Conservation (phyloP, 2,329 filamentous ascomycete species). For the Didymellaceae sp. region DNA sequence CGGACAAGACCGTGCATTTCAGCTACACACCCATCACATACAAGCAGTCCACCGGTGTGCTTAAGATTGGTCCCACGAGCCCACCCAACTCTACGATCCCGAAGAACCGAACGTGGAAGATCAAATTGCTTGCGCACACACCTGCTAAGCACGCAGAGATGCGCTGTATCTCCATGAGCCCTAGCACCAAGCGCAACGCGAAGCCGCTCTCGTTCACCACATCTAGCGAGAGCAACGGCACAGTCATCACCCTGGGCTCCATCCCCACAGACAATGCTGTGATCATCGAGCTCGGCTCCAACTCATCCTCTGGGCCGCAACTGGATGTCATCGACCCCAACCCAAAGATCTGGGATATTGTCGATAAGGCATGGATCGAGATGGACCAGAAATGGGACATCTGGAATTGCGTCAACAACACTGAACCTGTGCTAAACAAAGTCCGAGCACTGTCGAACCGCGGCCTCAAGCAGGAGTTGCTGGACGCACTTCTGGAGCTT, state of each 20-base stretch:
- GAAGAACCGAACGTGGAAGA: slow-evolving; percentile 38
- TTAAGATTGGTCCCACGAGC: slow-evolving; percentile 45
- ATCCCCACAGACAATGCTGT: slow-evolving; percentile 32
- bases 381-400: slow-evolving; percentile 44
- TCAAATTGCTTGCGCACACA: slow-evolving; percentile 43
- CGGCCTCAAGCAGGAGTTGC: slow-evolving; percentile 32
- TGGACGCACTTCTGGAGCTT: slow-evolving; percentile 45
- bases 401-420: slow-evolving; percentile 39
- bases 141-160: slow-evolving; percentile 22
- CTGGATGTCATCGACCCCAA: slow-evolving; percentile 44
- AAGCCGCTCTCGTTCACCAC: slow-evolving; percentile 30
- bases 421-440: slow-evolving; percentile 38
- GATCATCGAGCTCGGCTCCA: slow-evolving; percentile 37
- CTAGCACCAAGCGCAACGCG: slow-evolving; percentile 32
- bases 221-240: slow-evolving; percentile 31
- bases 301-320: slow-evolving; percentile 28
- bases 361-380: slow-evolving; percentile 38
- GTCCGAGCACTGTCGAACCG: slow-evolving; percentile 39
- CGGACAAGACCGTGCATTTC: slow-evolving; percentile 40
- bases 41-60: slow-evolving; percentile 45
- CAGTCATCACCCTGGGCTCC: slow-evolving; percentile 31
- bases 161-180: slow-evolving; percentile 32
- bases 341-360: slow-evolving; percentile 36
- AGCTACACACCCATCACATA: slow-evolving; percentile 46
- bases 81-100: slow-evolving; percentile 36